Conservation (phyloP, 2,329 filamentous ascomycete genomes). For the Epichloe gansuensis region DNA sequence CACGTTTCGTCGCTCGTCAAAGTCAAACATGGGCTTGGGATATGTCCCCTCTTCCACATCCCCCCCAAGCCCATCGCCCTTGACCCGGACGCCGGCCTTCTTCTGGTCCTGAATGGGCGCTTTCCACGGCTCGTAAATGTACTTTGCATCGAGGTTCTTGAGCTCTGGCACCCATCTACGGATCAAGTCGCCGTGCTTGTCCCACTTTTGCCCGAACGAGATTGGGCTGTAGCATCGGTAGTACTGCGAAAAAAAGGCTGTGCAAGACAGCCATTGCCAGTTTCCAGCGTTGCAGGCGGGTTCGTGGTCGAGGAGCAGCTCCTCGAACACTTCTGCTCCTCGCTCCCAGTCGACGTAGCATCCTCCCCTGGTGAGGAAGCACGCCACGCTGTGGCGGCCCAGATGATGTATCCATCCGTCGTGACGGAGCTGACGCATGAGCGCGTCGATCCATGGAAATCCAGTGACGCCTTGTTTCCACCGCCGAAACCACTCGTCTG, state of each 20-base stretch:
- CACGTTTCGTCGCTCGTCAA: conserved; percentile 43
- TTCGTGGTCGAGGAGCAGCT: conserved; percentile 64
- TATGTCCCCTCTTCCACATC: conserved; percentile 39
- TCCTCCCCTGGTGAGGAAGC: conserved; percentile 67
- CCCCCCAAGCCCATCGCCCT: conserved; percentile 36
- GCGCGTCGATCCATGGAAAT: conserved; percentile 68
- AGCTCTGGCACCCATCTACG: conserved; percentile 56
- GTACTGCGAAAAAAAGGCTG: conserved; percentile 62
- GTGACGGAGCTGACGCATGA: conserved; percentile 59
- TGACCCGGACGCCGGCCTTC: conserved; percentile 50
- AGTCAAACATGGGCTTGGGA: conserved; percentile 69
- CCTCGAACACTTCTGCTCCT: conserved; percentile 66
- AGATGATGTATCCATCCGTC: conserved; percentile 76
- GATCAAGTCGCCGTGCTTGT: conserved; percentile 53
- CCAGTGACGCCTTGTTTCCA: conserved; percentile 60
- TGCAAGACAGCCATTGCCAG: conserved; percentile 68
- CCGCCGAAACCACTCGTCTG: conserved; percentile 52
- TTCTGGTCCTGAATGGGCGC: conserved; percentile 56
- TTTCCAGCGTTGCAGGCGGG: conserved; percentile 61
- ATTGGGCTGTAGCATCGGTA: conserved; percentile 59
- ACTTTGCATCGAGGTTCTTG: conserved; percentile 47
- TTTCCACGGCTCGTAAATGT: conserved; percentile 71
- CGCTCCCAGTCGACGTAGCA: conserved; percentile 72
- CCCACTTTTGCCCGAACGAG: conserved; percentile 64
- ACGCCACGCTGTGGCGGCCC: conserved; percentile 64